phyloP scores from a whole-genome alignment of 371 early-diverging fungal species.

The Mucor lusitanicus region DNA sequence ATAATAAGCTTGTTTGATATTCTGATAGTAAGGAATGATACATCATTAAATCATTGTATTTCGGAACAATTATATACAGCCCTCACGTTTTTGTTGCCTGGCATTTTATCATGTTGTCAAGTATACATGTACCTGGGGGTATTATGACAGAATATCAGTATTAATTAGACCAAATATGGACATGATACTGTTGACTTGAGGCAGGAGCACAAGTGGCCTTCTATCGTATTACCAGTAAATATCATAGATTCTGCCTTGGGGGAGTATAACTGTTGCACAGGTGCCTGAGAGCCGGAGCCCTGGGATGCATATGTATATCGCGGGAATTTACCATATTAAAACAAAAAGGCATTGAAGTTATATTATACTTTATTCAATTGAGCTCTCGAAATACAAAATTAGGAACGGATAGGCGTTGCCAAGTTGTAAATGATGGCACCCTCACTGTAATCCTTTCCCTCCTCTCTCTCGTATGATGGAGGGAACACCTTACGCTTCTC shows the following conservation, averaged over 20 bases:
- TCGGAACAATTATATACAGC: neutral
- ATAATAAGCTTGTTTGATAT: neutral
- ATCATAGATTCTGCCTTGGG: no score
- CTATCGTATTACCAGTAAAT: no score
- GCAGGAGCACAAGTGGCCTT: no score
- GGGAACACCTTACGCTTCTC: slow-evolving; percentile 57
- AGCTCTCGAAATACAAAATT: neutral
- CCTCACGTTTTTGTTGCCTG: neutral
- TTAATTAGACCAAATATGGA: neutral
- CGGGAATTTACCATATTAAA: no score
- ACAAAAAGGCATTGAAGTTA: no score
- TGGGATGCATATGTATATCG: no score
- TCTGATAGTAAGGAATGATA: slow-evolving; percentile 7
- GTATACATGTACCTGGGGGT: no score
- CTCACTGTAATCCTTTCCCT: slow-evolving; percentile 51
- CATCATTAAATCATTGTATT: slow-evolving; percentile 3
- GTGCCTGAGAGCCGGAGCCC: no score
- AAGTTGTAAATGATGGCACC: slow-evolving; percentile 51
- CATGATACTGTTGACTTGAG: no score
- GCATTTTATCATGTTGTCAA: neutral
- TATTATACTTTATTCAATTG: no score
- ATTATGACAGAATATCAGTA: neutral
- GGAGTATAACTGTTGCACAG: no score
- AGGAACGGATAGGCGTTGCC: slow-evolving; percentile 44
- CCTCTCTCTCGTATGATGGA: slow-evolving; percentile 54